Evolutionary conservation across 495 filamentous ascomycete genomes (phyloP), one percentile per base, ranked within the genome.

Genomic region (Neurospora terricola): DNA sequence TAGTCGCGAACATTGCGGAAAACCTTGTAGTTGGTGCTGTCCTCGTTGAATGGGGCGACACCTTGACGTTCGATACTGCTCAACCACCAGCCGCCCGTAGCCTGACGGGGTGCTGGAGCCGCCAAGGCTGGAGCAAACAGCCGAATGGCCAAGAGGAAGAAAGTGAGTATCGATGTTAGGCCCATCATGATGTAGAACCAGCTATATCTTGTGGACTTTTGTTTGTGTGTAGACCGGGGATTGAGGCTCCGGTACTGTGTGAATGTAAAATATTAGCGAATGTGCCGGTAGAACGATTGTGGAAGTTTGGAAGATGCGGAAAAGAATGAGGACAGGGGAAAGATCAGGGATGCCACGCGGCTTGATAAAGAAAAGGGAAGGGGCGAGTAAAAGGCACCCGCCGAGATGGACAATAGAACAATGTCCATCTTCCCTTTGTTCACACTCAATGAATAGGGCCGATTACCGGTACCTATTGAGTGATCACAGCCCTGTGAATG

Each of bases 1-100:
- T 88, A 96, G 75, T 97, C 94, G 82, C 86, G 90, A 37, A 98
- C 94, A 79, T 98, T 96, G 48, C 94, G 91, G 81, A 89, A 97
- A 27, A 97, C 86, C 78, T 93, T 86, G 80, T 93, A 96, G 72
- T 69, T 71, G 69, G 77, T 37, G 54, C 27, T 34, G 40, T 81
- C 80, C 69, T 80, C 80, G 73, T 87, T 90, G 78, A 91, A 96
- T 10, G 90, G 88, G 37, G 90, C 87, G 0, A 80, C 81, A 39
- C 93, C 94, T 74, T 93, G 89, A 21, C 91, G 91, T 66, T 89
- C 79, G 77, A 97, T 91, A 74, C 83, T 84, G 43, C 87, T 86
- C 69, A 96, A 82, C 95, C 95, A 98, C 83, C 91, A 96, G 27
- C 54, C 54, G 75, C 77, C 77, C 37, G 84, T 82, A 4, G 73